These are phyloP conservation scores for Solanum bulbocastanum DNA, from an alignment of 257 asterid genomes.

Conservation along the genomic window DNA sequence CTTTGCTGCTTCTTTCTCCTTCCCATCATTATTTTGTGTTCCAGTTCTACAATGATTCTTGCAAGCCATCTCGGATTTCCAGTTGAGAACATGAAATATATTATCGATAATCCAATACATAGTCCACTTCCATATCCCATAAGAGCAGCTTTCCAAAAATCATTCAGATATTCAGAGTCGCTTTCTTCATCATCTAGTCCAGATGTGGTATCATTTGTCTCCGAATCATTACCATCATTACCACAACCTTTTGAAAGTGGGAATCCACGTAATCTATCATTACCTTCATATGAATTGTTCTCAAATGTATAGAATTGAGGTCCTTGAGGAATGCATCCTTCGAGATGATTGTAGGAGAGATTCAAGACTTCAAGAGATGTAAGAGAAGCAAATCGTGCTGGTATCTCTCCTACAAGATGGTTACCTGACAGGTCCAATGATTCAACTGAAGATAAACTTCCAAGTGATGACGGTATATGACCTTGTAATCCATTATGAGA, in stretches of 20 bases:
- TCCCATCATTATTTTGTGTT: background rate
- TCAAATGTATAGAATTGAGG: background rate
- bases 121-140: background rate
- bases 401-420: background rate
- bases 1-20: background rate
- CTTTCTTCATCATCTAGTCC: background rate
- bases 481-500: background rate
- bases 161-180: background rate
- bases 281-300: background rate
- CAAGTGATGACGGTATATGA: background rate
- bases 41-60: background rate
- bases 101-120: background rate
- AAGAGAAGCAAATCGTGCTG: background rate
- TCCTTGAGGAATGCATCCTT: background rate
- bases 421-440: background rate
- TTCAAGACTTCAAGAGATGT: background rate
- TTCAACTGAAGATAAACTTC: background rate
- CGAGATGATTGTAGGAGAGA: background rate
- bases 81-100: background rate
- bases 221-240: background rate
- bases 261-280: background rate
- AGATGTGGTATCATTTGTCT: background rate
- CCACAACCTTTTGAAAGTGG: background rate
- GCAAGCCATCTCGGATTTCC: background rate
- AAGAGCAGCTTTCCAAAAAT: background rate